Conservation (phyloP, 768 basidiomycete genomes). For the Suillus variegatus region DNA sequence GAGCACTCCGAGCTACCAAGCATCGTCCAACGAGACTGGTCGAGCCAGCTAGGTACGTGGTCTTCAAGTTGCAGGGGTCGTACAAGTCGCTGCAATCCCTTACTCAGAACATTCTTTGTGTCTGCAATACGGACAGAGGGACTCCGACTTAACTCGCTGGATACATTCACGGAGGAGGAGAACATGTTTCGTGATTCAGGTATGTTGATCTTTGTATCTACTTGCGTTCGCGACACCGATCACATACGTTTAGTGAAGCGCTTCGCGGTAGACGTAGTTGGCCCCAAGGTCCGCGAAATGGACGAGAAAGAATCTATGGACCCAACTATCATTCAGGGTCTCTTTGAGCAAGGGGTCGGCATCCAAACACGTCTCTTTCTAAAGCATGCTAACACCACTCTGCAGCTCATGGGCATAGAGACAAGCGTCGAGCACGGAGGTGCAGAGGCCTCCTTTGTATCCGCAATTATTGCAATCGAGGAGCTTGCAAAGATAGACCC, state of each 20-base stretch:
- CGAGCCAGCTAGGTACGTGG: background rate
- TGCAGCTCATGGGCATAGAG: conserved; percentile 96
- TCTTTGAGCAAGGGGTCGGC: conserved; percentile 94
- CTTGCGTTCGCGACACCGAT: background rate
- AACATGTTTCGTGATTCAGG: conserved; percentile 90
- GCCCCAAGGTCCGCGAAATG: conserved; percentile 93
- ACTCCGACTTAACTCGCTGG: conserved; percentile 58
- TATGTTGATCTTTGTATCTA: conserved; percentile 34
- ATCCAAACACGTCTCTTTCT: background rate
- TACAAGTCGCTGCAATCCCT: background rate
- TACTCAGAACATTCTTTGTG: conserved; percentile 23
- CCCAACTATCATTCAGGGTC: conserved; percentile 75
- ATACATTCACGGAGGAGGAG: conserved; percentile 92
- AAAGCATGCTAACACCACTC: background rate
- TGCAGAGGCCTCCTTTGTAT: conserved; percentile 88
- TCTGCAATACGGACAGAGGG: conserved; percentile 31
- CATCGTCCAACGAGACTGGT: background rate
- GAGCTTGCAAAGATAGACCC: conserved; percentile 97
- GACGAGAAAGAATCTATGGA: conserved; percentile 98
- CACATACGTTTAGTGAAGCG: conserved; percentile 61
- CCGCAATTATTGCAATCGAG: conserved; percentile 95
- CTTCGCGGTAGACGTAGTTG: conserved; percentile 88
- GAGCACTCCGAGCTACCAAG: conserved; percentile 16
- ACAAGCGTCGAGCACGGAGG: conserved; percentile 83
- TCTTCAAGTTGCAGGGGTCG: background rate